A percentile compares a stretch with the other conserved stretches of the same genome.
phyloP scores from a whole-genome alignment of 2,329 filamentous ascomycete species.

The Trichophyton verrucosum region DNA sequence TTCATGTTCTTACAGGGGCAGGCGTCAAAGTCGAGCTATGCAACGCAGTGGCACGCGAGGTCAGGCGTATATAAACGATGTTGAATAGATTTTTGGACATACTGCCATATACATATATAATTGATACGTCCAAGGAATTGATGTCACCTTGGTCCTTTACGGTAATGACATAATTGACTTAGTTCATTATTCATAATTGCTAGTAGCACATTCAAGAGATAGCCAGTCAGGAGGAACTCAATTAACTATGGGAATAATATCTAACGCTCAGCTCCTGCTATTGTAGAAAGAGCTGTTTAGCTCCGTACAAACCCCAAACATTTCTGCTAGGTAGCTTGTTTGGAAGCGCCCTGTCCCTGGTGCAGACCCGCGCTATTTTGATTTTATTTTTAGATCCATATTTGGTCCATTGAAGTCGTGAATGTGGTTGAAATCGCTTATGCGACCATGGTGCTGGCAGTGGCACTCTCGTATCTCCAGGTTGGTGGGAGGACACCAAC shows the following conservation, averaged over 20 bases:
- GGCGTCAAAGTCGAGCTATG: constrained; percentile 78
- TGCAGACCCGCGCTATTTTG: background rate
- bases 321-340: background rate
- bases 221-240: background rate
- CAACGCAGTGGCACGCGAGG: constrained; percentile 48
- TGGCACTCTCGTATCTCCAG: constrained; percentile 98
- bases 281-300: background rate
- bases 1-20: constrained; percentile 76
- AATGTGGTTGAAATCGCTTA: constrained; percentile 41
- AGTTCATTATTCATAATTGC: background rate
- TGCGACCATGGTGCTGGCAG: constrained; percentile 84
- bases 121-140: too few relatives aligned
- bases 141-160: background rate
- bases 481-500: constrained; percentile 72
- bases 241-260: background rate
- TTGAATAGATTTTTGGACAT: background rate
- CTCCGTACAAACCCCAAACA: background rate
- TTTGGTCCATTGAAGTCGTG: background rate
- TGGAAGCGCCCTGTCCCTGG: background rate
- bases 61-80: constrained; percentile 21
- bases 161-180: background rate
- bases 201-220: background rate
- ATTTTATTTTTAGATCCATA: background rate
- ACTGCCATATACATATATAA: background rate
- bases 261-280: constrained; percentile 1